Conservation (phyloP, 768 basidiomycete genomes). For the Mycena albidolilacea region DNA sequence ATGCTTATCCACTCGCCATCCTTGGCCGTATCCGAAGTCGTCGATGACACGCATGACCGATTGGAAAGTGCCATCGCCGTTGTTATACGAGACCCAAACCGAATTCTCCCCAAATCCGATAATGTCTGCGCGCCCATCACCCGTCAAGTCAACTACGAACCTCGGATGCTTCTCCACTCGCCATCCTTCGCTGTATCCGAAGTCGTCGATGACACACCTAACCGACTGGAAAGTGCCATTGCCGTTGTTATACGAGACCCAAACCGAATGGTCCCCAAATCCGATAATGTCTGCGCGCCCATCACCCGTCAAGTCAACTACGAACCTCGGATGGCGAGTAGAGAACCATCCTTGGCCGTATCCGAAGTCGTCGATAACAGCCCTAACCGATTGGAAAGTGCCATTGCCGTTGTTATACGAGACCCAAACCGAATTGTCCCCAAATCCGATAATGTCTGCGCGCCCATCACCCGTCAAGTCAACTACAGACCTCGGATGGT, state of each 20-base stretch:
- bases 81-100: not conserved
- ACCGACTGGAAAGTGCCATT: conserved; percentile 12
- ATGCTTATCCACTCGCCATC: not conserved
- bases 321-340: not conserved
- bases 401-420: conserved; percentile 6
- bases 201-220: conserved; percentile 14
- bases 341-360: not conserved
- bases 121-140: conserved; percentile 16
- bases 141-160: conserved; percentile 7
- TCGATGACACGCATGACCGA: conserved; percentile 11
- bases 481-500: not conserved
- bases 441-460: conserved; percentile 7
- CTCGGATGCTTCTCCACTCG: not conserved
- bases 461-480: not conserved
- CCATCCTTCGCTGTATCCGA: conserved; percentile 3
- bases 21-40: conserved; percentile 4
- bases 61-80: conserved; percentile 12
- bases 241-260: not conserved
- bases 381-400: not conserved
- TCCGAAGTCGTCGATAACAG: conserved; percentile 2
- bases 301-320: not conserved
- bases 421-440: not conserved
- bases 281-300: conserved; percentile 2
- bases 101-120: conserved; percentile 21
- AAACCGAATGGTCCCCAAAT: not conserved